Evolutionary conservation across 2,329 filamentous ascomycete genomes (phyloP), one percentile per base, ranked within the genome.

Genomic region (Aspergillus sp.): DNA sequence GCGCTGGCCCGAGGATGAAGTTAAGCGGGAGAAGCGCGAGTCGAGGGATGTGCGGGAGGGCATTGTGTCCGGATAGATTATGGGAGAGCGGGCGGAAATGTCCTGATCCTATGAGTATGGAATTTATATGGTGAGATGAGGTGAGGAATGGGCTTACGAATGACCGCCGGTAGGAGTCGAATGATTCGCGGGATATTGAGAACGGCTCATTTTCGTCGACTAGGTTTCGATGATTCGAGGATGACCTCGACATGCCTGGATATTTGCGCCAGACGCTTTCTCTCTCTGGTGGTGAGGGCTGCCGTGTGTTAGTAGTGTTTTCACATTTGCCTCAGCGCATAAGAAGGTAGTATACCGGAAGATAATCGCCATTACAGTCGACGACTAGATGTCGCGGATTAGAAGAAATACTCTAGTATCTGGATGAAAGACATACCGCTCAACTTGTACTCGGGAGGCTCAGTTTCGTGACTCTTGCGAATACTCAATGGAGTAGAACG

Each of bases 111-210:
- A 47, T 17, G 9, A 63, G 45, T 30, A 60, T 67, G 15, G 9
- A 63, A 41, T 30, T 60, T 67, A 60, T 69, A 62, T 66, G 30
- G 30, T n/a, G 6, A 30, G 41, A 28, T 31, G 34, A 23, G 28
- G 28, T 22, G 31, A 3, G 13, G 22, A 17, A 54, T 50, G 34
- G 45, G 83, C 90, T 69, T 85, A 97, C 94, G 81, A 98, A 98
- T 66, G 93, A 97, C 71, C 95, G 88, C 66, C 95, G 86, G 79
- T 98, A 98, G 3, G 93, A 97, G 76, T 98, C 95, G 73, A 98
- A 98, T 2, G 93, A 97, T 80, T 98, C 95, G 71, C 94, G 87
- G 43, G 93, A 97, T 75, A 98, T 98, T 66, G 91, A 92, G 76
- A 98, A 98, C 15, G 91, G 93, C 74, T 98, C 94, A 69, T 93